phyloP scores from a whole-genome alignment of 2,329 filamentous ascomycete genomes.

The Trichoderma sp. region DNA sequence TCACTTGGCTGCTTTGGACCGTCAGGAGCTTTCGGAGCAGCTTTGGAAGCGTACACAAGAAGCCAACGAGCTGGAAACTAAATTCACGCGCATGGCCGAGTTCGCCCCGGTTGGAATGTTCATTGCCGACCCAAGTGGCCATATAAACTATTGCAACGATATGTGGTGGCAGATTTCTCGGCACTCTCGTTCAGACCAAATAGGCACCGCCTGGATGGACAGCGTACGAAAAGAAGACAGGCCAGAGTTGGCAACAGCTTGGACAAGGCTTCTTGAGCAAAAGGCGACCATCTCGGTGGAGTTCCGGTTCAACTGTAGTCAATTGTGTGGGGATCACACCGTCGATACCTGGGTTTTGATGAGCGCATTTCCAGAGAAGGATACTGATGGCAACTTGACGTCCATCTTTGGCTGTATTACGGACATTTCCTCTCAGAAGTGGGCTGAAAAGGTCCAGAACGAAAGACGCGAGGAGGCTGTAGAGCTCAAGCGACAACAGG shows the following conservation, averaged over 20 bases:
- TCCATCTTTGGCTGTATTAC: conserved; percentile 78
- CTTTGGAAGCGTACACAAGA: conserved; percentile 63
- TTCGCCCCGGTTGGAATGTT: conserved; percentile 83
- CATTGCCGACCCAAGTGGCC: conserved; percentile 68
- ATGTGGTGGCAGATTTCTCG: conserved; percentile 72
- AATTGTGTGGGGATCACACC: conserved; percentile 56
- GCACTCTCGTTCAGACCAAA: conserved; percentile 56
- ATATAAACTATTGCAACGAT: conserved; percentile 77
- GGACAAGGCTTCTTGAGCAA: conserved; percentile 59
- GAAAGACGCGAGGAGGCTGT: conserved; percentile 76
- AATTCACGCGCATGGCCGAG: conserved; percentile 80
- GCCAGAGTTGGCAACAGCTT: conserved; percentile 54
- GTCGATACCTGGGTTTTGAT: conserved; percentile 74
- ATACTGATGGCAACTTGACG: conserved; percentile 61
- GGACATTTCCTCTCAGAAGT: conserved; percentile 82
- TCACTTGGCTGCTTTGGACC: conserved; percentile 69
- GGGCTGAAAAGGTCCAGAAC: conserved; percentile 76
- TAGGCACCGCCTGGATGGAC: conserved; percentile 67
- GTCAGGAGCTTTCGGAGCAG: conserved; percentile 73
- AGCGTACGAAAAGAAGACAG: conserved; percentile 67
- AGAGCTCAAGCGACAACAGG: conserved; percentile 70
- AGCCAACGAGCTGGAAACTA: conserved; percentile 66
- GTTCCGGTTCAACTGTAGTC: conserved; percentile 70
- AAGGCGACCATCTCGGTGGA: conserved; percentile 66
- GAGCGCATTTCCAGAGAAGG: conserved; percentile 70